phyloP scores from a whole-genome alignment of 164 flowering plant genomes.

The Macadamia integrifolia region DNA sequence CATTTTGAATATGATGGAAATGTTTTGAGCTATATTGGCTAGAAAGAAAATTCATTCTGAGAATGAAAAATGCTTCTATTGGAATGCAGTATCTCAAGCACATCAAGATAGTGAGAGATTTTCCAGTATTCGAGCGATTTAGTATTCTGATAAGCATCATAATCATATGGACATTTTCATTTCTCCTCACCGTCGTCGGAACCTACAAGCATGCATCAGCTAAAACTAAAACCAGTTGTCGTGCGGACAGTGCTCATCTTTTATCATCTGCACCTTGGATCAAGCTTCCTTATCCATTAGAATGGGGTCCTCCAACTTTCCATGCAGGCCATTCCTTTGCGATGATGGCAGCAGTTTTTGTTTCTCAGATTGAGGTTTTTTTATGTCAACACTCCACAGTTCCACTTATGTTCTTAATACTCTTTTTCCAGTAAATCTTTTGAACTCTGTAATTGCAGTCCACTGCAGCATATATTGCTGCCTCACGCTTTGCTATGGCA shows the following conservation, averaged over 20 bases:
- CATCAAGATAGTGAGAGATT: conserved; percentile 9
- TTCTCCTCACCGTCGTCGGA: conserved; percentile 11
- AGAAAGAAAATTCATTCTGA: background rate
- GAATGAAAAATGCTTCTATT: background rate
- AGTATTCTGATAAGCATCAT: conserved; percentile 13
- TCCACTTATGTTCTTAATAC: background rate
- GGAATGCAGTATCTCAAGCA: conserved; percentile 13
- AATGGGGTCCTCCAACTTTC: conserved; percentile 89
- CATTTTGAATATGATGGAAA: too few species aligned
- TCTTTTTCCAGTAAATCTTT: background rate
- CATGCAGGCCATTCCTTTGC: conserved; percentile 76
- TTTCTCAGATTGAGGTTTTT: conserved; percentile 75
- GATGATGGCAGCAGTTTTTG: conserved; percentile 81
- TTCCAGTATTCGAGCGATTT: conserved; percentile 15
- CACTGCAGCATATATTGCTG: conserved; percentile 35
- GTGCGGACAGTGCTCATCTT: conserved; percentile 64
- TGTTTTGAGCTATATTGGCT: background rate
- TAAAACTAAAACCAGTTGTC: conserved; percentile 49
- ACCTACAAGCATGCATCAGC: conserved; percentile 14
- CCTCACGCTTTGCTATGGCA: conserved; percentile 38
- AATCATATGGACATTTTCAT: conserved; percentile 13
- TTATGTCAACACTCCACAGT: background rate
- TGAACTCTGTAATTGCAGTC: conserved; percentile 19
- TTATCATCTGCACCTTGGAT: conserved; percentile 85
- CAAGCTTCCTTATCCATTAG: conserved; percentile 75